Evolutionary conservation across 2,329 filamentous ascomycete genomes (phyloP).

Genomic region (Pseudopyricularia cyperi): DNA sequence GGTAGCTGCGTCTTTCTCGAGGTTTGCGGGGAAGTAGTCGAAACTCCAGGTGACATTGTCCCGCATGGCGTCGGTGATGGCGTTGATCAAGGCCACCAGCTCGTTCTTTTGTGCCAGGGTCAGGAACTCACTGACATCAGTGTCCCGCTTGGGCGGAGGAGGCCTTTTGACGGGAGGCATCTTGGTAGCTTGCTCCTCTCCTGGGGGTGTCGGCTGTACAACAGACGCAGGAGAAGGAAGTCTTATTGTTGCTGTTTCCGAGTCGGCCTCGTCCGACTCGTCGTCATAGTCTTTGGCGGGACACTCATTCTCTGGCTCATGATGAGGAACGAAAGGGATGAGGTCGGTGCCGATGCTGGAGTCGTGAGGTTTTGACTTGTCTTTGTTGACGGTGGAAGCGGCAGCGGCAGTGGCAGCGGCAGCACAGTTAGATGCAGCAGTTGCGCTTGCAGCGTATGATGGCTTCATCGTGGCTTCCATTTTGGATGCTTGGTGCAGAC

Average conservation of each 20-base stretch:
- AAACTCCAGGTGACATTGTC: constrained; percentile 38
- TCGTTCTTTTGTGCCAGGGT: constrained; percentile 35
- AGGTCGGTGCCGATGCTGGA: not conserved
- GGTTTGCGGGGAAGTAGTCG: constrained; percentile 22
- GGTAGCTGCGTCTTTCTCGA: constrained; percentile 13
- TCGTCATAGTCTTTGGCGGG: not conserved
- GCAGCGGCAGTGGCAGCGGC: no score
- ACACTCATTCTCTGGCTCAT: not conserved
- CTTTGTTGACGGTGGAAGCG: no score
- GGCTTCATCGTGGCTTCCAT: not conserved
- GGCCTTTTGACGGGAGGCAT: constrained; percentile 1
- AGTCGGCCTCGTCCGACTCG: not conserved
- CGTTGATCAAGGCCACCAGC: constrained; percentile 34
- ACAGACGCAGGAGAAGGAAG: not conserved
- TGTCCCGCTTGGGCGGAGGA: constrained; percentile 24
- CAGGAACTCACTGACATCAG: constrained; percentile 37
- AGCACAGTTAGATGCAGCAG: not conserved
- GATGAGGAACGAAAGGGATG: not conserved
- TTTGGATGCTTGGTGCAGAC: not conserved
- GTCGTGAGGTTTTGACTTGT: not conserved
- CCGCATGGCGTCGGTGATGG: constrained; percentile 42
- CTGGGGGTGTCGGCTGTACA: not conserved
- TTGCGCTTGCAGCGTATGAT: not conserved
- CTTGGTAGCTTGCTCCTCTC: not conserved
- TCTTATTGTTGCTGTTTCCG: not conserved